Percentiles rank a stretch among this genome's conserved stretches.
These are phyloP conservation scores for Paradendryphiella salina DNA, from an alignment of 2,329 filamentous ascomycete species.

Conservation along the genomic window DNA sequence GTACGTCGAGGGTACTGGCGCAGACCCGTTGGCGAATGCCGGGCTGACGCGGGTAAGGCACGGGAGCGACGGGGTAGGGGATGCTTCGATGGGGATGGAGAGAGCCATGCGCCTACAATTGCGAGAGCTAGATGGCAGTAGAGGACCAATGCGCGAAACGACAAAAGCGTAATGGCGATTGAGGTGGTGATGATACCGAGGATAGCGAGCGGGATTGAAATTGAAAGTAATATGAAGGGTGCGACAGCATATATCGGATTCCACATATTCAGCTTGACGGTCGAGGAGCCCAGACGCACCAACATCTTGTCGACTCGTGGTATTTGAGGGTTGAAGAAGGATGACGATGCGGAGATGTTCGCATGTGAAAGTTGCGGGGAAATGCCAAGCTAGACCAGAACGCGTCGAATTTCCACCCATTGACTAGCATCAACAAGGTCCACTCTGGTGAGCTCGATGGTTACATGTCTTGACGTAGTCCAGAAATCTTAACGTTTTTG, in stretches of 20 bases:
- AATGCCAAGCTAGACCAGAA: slow-evolving; percentile 11
- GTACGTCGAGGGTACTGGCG: slow-evolving; percentile 31
- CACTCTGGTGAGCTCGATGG: neutral
- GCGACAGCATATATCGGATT: slow-evolving; percentile 42
- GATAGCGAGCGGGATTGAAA: slow-evolving; percentile 47
- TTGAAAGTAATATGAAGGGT: slow-evolving; percentile 43
- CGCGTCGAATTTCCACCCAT: neutral
- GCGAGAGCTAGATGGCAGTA: slow-evolving; percentile 50
- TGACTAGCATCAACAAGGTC: neutral
- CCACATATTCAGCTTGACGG: slow-evolving; percentile 27
- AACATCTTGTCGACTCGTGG: slow-evolving; percentile 13
- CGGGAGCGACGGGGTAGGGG: slow-evolving; percentile 15
- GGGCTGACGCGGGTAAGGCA: slow-evolving; percentile 16
- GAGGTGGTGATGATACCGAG: slow-evolving; percentile 47
- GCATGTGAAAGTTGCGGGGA: slow-evolving; percentile 29
- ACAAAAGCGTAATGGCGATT: slow-evolving; percentile 45
- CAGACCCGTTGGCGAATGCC: slow-evolving; percentile 24
- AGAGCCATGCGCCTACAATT: slow-evolving; percentile 45
- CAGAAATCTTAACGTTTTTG: neutral
- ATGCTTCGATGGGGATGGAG: slow-evolving; percentile 27
- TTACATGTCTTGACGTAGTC: neutral
- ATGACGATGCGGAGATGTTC: slow-evolving; percentile 2
- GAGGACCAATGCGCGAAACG: slow-evolving; percentile 47
- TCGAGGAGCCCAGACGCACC: slow-evolving; percentile 17
- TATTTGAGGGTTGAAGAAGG: neutral